Percentiles rank a stretch among this genome's conserved stretches.
phyloP scores from a whole-genome alignment of 2,329 filamentous ascomycete species.

The Alternaria postmessia region DNA sequence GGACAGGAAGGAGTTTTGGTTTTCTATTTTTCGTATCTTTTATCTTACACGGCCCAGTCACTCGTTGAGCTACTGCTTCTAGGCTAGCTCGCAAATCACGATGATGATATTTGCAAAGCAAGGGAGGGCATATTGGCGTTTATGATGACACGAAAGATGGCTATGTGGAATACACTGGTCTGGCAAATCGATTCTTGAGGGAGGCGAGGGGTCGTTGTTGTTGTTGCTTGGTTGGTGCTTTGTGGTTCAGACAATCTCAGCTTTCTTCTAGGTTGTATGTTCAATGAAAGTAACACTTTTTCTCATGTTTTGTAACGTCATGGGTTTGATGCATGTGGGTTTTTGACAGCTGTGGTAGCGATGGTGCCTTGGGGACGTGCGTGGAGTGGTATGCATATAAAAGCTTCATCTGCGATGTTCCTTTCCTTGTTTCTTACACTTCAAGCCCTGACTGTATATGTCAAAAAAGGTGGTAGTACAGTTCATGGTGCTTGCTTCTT shows the following conservation, averaged over 20 bases:
- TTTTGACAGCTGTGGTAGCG: no score
- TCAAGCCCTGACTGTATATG: no score
- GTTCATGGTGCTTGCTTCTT: no score
- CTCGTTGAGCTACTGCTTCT: conserved; percentile 7
- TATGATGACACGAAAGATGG: neutral
- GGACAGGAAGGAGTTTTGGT: no score
- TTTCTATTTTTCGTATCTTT: no score
- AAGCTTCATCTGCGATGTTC: no score
- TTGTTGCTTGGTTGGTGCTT: neutral
- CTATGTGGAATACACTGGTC: conserved; percentile 1
- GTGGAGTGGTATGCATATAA: no score
- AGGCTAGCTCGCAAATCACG: neutral
- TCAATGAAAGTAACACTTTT: neutral
- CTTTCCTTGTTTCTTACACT: no score
- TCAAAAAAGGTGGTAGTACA: no score
- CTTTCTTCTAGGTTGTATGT: neutral
- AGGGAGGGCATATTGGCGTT: neutral
- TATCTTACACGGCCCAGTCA: no score
- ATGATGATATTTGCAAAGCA: neutral
- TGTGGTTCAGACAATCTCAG: neutral
- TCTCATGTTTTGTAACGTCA: neutral
- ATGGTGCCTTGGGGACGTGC: no score
- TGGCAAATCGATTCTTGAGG: neutral
- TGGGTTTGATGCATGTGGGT: neutral
- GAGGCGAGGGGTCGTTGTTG: no score